Evolutionary conservation across 176 grass and related monocot species (phyloP), one percentile per base, ranked within the genome.

Genomic region (Canna indica): DNA sequence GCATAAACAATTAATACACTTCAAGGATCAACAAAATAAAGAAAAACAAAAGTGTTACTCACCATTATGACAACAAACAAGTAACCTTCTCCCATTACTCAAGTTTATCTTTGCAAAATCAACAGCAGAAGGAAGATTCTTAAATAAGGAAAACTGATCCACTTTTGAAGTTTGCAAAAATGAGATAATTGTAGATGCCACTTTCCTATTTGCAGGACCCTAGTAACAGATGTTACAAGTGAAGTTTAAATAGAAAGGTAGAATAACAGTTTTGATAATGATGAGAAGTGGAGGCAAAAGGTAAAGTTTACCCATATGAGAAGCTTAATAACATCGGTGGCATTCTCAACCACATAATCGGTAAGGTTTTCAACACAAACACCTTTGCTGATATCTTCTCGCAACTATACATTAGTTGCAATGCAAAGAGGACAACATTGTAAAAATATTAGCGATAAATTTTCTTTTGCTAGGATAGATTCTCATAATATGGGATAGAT

Each of bases 141-240:
- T n/a, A n/a, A n/a, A n/a, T n/a, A n/a, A n/a, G n/a, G n/a, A n/a
- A n/a, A n/a, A n/a, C n/a, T n/a, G n/a, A n/a, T n/a, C n/a, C n/a
- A n/a, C n/a, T n/a, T n/a, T n/a, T n/a, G n/a, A n/a, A n/a, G n/a
- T n/a, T n/a, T n/a, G n/a, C n/a, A n/a, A n/a, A n/a, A n/a, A n/a
- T n/a, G n/a, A n/a, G n/a, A 96, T 96, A 58, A 87, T 84, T 76
- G 92, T 96, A n/a, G 85, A 86, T 68, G 85, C 88, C 81, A 91
- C 83, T 91, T 91, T 96, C 72, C 92, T 84, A 59, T 91, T 96
- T 52, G 85, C 79, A 59, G 81, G 79, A 34, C 92, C 92, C 88
- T 96, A 67, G 39, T 25, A n/a, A 14, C 9, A 22, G 11, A 26
- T 18, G 27, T 62, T 18, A 32, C 9, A 41, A 41, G 61, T 61